Evolutionary conservation across 148 eudicot genomes (phyloP), one percentile per base, ranked within the genome.

Genomic region (Persicaria tinctoria): DNA sequence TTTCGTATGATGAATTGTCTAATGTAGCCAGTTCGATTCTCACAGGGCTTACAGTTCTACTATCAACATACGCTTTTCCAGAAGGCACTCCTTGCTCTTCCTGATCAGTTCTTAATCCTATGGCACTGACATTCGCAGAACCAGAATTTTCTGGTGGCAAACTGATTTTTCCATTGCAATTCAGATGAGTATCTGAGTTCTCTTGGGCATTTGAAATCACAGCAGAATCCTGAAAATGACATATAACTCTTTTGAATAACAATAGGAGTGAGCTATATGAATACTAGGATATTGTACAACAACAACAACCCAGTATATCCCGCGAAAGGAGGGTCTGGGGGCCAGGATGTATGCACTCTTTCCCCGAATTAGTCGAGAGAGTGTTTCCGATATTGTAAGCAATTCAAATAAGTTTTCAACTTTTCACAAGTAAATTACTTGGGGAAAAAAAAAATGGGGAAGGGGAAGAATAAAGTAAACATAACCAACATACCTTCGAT

Each of bases 401-500:
- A 50, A 56, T 56, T 5, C 23, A 56, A 56, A 56, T 17, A 5
- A 32, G 3, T n/a, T 56, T 56, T n/a, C 4, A 20, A 23, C 4
- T 20, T 7, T 5, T 6, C 18, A 56, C 7, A 14, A 10, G 54
- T 41, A 4, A 18, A 18, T 18, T 46, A 16, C 27, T 45, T 27
- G 54, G 9, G 9, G n/a, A 32, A 16, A 17, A 68, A 74, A 51
- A 53, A 63, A 6, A 63, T 11, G 68, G 45, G 46, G 51, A 46
- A 7, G 18, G 20, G 72, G 6, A 63, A 62, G 5, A 62, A 62
- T 27, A 44, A 70, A 62, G 68, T 7, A 60, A 27, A 23, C 32
- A 63, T 14, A 44, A 72, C 66, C 41, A 55, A 16, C 73, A 68
- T 79, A 90, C 92, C 90, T 76, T 85, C 55, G 76, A 74, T 66